Conservation (phyloP, 495 filamentous ascomycete species). For the Viridothelium virens region DNA sequence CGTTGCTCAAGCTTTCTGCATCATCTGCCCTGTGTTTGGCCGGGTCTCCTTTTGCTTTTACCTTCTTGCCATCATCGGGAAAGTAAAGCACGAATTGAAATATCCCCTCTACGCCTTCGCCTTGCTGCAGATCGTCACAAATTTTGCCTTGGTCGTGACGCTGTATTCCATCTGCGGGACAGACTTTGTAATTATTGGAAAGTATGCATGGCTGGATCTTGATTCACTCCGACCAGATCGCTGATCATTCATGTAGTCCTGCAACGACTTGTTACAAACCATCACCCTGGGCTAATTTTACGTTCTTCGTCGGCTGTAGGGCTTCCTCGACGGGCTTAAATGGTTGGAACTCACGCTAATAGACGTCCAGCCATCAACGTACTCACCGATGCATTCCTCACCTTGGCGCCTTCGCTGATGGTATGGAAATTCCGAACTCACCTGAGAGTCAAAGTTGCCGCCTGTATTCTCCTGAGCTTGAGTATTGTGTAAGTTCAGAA, state of each 20-base stretch:
- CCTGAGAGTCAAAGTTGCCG: constrained; percentile 11
- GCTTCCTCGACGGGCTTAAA: no score
- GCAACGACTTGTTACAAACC: background rate
- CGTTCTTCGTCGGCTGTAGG: constrained; percentile 2
- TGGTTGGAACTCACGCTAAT: background rate
- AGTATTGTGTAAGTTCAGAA: constrained; percentile 5
- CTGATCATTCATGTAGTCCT: background rate
- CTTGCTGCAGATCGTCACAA: background rate
- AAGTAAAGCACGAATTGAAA: background rate
- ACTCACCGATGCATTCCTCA: constrained; percentile 10
- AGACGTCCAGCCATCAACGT: constrained; percentile 2
- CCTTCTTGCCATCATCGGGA: constrained; percentile 9
- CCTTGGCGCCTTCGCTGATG: constrained; percentile 11
- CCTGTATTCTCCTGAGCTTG: constrained; percentile 9
- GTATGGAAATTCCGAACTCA: constrained; percentile 10
- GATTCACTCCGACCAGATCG: background rate
- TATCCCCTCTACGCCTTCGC: constrained; percentile 6
- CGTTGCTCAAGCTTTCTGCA: constrained; percentile 11
- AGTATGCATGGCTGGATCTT: background rate
- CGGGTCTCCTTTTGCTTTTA: constrained; percentile 12
- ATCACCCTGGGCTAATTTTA: background rate
- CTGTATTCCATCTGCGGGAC: background rate
- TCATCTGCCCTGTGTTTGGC: background rate
- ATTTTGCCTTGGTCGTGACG: background rate
- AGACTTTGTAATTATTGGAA: background rate